phyloP scores from a whole-genome alignment of 805 yeast species.

The Soucietia sequanensis region DNA sequence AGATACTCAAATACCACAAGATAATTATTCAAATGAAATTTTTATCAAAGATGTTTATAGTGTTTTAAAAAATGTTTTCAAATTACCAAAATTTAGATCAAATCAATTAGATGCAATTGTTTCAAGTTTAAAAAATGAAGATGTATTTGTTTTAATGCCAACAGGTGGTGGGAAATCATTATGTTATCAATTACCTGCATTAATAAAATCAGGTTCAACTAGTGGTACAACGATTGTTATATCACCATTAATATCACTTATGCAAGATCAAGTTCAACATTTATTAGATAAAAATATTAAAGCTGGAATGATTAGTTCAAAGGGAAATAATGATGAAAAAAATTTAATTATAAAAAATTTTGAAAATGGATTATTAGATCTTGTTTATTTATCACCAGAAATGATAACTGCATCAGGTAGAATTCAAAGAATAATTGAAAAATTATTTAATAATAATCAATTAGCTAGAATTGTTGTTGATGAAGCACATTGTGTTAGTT shows the following conservation, averaged over 20 bases:
- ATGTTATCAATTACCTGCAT: slow-evolving; percentile 93
- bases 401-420: slow-evolving; percentile 78
- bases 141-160: slow-evolving; percentile 95
- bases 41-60: slow-evolving; percentile 72
- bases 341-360: slow-evolving; percentile 61
- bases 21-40: slow-evolving; percentile 33
- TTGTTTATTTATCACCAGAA: slow-evolving; percentile 91
- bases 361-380: slow-evolving; percentile 62
- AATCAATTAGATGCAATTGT: slow-evolving; percentile 87
- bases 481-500: slow-evolving; percentile 97
- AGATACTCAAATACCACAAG: slow-evolving; percentile 10
- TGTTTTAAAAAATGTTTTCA: slow-evolving; percentile 59
- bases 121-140: slow-evolving; percentile 72
- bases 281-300: slow-evolving; percentile 61
- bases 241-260: slow-evolving; percentile 90
- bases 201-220: slow-evolving; percentile 71
- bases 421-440: slow-evolving; percentile 61
- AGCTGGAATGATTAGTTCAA: slow-evolving; percentile 89
- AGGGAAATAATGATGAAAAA: slow-evolving; percentile 61
- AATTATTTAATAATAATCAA: slow-evolving; percentile 50
- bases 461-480: slow-evolving; percentile 90
- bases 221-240: slow-evolving; percentile 86
- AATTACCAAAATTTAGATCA: slow-evolving; percentile 64
- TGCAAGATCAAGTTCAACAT: slow-evolving; percentile 96
- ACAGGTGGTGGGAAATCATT: slow-evolving; percentile 98